Percentiles rank a stretch among this genome's conserved stretches.
phyloP scores from a whole-genome alignment of 31 red algal genomes.

The Odonthalia washingtoniensis region DNA sequence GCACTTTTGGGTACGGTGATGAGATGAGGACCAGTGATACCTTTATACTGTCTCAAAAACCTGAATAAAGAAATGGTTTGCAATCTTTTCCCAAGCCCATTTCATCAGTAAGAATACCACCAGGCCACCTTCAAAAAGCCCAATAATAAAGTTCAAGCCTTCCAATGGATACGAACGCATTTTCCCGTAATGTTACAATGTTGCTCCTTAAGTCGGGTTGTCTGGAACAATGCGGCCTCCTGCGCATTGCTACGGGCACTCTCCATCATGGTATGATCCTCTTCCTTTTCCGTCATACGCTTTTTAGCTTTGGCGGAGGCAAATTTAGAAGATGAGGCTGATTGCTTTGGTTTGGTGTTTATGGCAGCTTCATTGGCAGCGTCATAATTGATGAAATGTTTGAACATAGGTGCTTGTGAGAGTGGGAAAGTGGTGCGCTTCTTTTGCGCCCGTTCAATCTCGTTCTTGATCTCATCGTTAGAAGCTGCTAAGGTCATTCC shows the following conservation, averaged over 20 bases:
- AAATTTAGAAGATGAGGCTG: not conserved
- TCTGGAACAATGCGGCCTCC: slow-evolving; percentile 68
- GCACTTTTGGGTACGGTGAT: slow-evolving; percentile 87
- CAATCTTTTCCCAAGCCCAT: slow-evolving; percentile 99
- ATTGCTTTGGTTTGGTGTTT: slow-evolving; percentile 20
- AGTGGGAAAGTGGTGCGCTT: slow-evolving; percentile 90
- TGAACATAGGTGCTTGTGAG: slow-evolving; percentile 91
- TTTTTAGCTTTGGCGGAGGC: not conserved
- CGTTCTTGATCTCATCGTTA: slow-evolving; percentile 58
- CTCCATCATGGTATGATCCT: slow-evolving; percentile 96
- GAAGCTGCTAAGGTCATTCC: slow-evolving; percentile 49
- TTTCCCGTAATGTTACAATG: slow-evolving; percentile 83
- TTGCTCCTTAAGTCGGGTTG: slow-evolving; percentile 88
- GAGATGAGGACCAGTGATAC: slow-evolving; percentile 76
- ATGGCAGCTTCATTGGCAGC: slow-evolving; percentile 17
- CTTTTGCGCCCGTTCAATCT: slow-evolving; percentile 59
- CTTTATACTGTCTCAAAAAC: slow-evolving; percentile 55
- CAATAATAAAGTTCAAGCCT: slow-evolving; percentile 89
- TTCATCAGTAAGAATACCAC: slow-evolving; percentile 95
- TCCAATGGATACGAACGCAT: slow-evolving; percentile 90
- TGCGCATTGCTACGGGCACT: slow-evolving; percentile 63
- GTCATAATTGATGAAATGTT: slow-evolving; percentile 89
- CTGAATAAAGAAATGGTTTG: slow-evolving; percentile 83
- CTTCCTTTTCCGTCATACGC: slow-evolving; percentile 99
- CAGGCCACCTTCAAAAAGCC: slow-evolving; percentile 81